Evolutionary conservation across 129 eudicot species (phyloP), one percentile per base, ranked within the genome.

Genomic region (sunflower (Helianthus annuus)): DNA sequence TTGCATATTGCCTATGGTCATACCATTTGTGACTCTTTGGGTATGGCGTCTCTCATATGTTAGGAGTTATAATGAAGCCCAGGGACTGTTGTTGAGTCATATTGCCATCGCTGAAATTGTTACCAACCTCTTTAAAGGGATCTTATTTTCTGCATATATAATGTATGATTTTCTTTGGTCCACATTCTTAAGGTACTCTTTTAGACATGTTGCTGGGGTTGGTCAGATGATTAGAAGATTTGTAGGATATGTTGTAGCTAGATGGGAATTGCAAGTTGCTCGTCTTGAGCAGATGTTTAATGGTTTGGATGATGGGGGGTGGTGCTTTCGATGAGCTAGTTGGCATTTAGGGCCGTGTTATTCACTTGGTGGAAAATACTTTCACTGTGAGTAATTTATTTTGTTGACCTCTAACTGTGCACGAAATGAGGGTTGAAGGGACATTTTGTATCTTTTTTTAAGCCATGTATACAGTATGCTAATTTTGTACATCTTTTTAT

Each of bases 201-300:
- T 92, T 73, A 83, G 96, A 42, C 98, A 92, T 73, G 83, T 85
- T 76, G 97, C 80, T 79, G n/a, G 92, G 40, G 92, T 96, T 57
- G 98, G 96, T 77, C 94, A 87, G 63, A 39, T 89, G 45, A 92
- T 89, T 16, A 81, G 96, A 68, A 83, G 98, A 65, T 86, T 86
- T 49, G 98, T 96, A 71, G 98, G 89, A 76, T 79, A 92, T 70
- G 96, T 92, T 79, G 98, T 96, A 36, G 98, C 96, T 69, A 78
- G 89, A 65, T 92, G 94, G 98, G 98, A 92, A 73, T 83, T 87
- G 89, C 98, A 87, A 82, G 98, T 96, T 53, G 98, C 98, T 77
- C 96, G 95, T 56, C 88, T 92, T 60, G 98, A 92, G 75, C 98
- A 92, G 74, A 86, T 92, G 87, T 92, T 92, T 81, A 96, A 92